These are phyloP conservation scores for Lepraria neglecta DNA, from an alignment of 495 filamentous ascomycete genomes.

Conservation along the genomic window DNA sequence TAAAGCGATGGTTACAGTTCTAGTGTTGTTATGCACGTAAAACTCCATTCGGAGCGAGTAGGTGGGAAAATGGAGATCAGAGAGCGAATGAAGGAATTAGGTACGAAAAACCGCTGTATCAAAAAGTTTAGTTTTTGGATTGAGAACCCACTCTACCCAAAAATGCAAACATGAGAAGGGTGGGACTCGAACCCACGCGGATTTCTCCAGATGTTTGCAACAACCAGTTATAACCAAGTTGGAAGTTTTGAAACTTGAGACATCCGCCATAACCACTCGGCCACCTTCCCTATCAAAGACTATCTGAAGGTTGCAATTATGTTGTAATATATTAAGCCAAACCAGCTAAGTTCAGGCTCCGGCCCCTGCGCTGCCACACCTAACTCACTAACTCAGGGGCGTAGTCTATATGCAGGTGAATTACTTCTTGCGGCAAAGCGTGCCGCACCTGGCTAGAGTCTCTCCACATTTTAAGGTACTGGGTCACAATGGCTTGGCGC, in stretches of 20 bases:
- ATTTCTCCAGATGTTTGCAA: constrained; percentile 15
- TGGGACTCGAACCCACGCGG: constrained; percentile 22
- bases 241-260: constrained; percentile 9
- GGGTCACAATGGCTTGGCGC: no score
- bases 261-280: constrained; percentile 22
- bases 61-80: background rate
- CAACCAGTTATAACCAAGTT: background rate
- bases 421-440: no score
- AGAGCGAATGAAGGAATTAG: background rate
- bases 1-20: background rate
- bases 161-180: constrained; percentile 21
- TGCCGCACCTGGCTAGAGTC: no score
- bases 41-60: no score
- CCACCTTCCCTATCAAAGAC: constrained; percentile 6
- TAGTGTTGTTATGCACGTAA: background rate
- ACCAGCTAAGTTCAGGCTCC: no score
- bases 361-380: no score
- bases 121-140: background rate
- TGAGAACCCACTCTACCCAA: background rate
- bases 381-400: no score
- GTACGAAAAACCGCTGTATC: background rate
- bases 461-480: no score
- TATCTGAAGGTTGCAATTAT: no score
- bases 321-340: no score
- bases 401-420: no score